Evolutionary conservation across 768 basidiomycete species (phyloP), one percentile per base, ranked within the genome.

Genomic region (Gymnopilus dilepis): DNA sequence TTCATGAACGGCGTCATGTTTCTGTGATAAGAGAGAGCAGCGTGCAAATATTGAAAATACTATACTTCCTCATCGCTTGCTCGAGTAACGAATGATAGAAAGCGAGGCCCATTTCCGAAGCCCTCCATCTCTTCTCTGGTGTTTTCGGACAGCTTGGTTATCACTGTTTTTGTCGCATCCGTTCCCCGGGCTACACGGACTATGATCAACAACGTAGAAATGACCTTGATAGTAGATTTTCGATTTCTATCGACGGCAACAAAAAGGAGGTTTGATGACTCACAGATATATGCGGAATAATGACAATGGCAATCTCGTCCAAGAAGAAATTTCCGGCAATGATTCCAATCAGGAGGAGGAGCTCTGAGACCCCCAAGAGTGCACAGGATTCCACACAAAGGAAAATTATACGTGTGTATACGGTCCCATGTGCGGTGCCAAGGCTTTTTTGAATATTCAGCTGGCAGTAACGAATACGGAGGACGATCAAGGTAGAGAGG

Each of bases 391-490:
- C 48, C 2, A 51, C 48, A 19, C 48, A 51, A 4, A 51, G 12
- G 13, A 51, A 26, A 4, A 51, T 33, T 6, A 51, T 31, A 1
- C 28, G 48, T 9, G 13, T 51, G 30, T 51, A 51, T 31, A 51
- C 19, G 13, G 48, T 30, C 19, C 31, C 48, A 51, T 51, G 28
- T n/a, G 48, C 48, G 3, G 12, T 33, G 28, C 48, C 48, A 21
- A 51, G 48, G 4, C n/a, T 2, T 30, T 28, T 19, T 31, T n/a
- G 26, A n/a, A 31, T 51, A 31, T 31, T 4, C 19, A 2, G 6
- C n/a, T 51, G 48, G 19, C 33, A 30, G 30, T 51, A 51, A 17
- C 30, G 48, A 51, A 51, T 51, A 7, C 48, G 48, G 19, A 51
- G 26, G 4, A 17, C 11, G 30, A 33, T 51, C 48, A 51, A 51